Conservation (phyloP, 2,329 filamentous ascomycete genomes). For the Talaromyces sp. region DNA sequence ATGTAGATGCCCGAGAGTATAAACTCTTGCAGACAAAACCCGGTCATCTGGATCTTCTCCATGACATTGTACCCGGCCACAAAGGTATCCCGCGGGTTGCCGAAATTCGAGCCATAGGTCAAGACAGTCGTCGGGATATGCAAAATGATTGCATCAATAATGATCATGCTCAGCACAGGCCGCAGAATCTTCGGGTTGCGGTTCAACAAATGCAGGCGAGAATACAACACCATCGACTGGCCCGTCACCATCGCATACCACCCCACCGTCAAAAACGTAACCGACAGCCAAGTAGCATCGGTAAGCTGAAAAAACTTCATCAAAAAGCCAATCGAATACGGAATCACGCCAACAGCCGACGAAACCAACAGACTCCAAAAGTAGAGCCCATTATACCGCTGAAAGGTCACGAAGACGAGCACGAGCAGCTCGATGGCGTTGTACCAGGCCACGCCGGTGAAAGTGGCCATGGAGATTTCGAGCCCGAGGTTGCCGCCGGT, state of each 20-base stretch:
- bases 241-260: constrained; percentile 47
- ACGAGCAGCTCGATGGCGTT: constrained; percentile 47
- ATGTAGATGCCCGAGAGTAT: constrained; percentile 53
- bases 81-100: constrained; percentile 18
- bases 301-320: constrained; percentile 43
- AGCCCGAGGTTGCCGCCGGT: constrained; percentile 29
- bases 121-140: constrained; percentile 44
- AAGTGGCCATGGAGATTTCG: constrained; percentile 41
- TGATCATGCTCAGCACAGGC: constrained; percentile 43
- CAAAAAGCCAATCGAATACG: constrained; percentile 44
- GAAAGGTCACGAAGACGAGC: constrained; percentile 46
- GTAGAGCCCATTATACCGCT: constrained; percentile 42
- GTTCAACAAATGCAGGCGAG: constrained; percentile 45
- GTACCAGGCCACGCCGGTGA: constrained; percentile 46
- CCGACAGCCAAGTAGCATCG: constrained; percentile 30
- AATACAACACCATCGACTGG: constrained; percentile 47
- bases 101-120: constrained; percentile 40
- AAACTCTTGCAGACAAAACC: constrained; percentile 54
- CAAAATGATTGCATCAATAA: constrained; percentile 38
- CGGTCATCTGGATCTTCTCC: constrained; percentile 53
- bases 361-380: constrained; percentile 47
- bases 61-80: constrained; percentile 39
- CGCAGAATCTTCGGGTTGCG: constrained; percentile 34
- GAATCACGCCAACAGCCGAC: constrained; percentile 39
- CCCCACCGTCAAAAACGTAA: constrained; percentile 41